These are phyloP conservation scores for Solanum pinnatisectum DNA, from an alignment of 257 asterid species.

Conservation along the genomic window DNA sequence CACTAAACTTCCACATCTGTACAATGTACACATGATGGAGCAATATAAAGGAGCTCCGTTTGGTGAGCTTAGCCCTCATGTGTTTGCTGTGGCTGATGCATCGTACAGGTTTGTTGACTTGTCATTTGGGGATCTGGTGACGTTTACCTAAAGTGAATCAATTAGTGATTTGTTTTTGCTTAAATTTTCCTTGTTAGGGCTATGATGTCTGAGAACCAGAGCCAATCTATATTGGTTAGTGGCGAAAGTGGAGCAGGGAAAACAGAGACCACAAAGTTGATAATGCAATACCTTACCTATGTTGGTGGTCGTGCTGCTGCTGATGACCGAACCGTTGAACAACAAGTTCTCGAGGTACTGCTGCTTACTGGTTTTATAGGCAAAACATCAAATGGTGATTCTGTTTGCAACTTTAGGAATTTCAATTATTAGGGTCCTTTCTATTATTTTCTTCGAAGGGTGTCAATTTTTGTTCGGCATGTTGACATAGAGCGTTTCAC, in stretches of 20 bases:
- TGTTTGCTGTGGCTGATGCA: slow-evolving; percentile 98
- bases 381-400: neutral
- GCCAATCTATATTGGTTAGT: slow-evolving; percentile 97
- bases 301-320: slow-evolving; percentile 92
- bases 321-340: slow-evolving; percentile 90
- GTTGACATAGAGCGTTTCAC: neutral
- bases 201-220: slow-evolving; percentile 75
- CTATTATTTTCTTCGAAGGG: neutral
- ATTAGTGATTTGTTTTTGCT: neutral
- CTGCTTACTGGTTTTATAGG: neutral
- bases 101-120: slow-evolving; percentile 69
- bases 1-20: slow-evolving; percentile 94
- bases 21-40: slow-evolving; percentile 92
- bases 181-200: slow-evolving; percentile 50
- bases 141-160: neutral
- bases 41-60: slow-evolving; percentile 97
- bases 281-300: slow-evolving; percentile 94
- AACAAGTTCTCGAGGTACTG: slow-evolving; percentile 88
- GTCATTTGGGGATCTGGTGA: neutral
- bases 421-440: neutral
- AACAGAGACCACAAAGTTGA: slow-evolving; percentile 95
- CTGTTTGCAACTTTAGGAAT: neutral
- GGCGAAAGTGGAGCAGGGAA: slow-evolving; percentile 99
- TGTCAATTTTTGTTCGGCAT: neutral
- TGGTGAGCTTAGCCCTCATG: slow-evolving; percentile 99